Conservation (phyloP, 108 stramenopile genomes). For the Pseudonitzschia pungens region DNA sequence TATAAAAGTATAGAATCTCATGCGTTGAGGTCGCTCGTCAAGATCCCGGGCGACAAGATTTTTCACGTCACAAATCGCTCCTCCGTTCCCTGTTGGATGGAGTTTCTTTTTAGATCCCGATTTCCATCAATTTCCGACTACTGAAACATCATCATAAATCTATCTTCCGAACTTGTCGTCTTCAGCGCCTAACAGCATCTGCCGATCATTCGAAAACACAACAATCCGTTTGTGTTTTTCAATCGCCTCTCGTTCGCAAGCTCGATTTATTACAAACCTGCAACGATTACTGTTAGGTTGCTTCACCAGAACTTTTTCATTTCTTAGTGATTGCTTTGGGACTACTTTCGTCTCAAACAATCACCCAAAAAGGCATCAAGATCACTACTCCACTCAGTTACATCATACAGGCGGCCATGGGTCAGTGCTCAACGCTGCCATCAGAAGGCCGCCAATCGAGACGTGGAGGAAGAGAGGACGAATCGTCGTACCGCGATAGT, state of each 20-base stretch:
- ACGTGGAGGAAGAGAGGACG: conserved; percentile 6
- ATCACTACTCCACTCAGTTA: conserved; percentile 61
- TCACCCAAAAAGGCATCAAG: conserved; percentile 28
- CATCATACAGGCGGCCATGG: conserved; percentile 73
- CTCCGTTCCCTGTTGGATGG: conserved; percentile 5
- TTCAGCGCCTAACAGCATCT: too few species aligned
- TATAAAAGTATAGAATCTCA: background rate
- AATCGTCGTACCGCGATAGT: conserved; percentile 15
- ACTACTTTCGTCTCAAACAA: conserved; percentile 27
- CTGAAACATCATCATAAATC: too few species aligned
- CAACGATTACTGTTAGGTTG: too few species aligned
- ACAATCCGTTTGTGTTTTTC: too few species aligned
- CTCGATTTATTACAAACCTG: too few species aligned
- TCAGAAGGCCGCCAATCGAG: conserved; percentile 43
- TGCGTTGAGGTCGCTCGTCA: background rate
- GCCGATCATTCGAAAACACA: too few species aligned
- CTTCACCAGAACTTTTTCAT: background rate
- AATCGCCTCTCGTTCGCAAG: too few species aligned
- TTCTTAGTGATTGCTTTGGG: conserved; percentile 32
- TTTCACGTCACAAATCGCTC: conserved; percentile 6
- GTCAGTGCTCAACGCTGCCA: conserved; percentile 74
- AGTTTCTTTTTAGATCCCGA: background rate
- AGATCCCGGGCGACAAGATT: conserved; percentile 7
- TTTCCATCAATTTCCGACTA: background rate
- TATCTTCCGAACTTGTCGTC: too few species aligned